Base-by-base conservation (phyloP, 164 flowering plant species). In the Magnolia kwangsiensis region DNA sequence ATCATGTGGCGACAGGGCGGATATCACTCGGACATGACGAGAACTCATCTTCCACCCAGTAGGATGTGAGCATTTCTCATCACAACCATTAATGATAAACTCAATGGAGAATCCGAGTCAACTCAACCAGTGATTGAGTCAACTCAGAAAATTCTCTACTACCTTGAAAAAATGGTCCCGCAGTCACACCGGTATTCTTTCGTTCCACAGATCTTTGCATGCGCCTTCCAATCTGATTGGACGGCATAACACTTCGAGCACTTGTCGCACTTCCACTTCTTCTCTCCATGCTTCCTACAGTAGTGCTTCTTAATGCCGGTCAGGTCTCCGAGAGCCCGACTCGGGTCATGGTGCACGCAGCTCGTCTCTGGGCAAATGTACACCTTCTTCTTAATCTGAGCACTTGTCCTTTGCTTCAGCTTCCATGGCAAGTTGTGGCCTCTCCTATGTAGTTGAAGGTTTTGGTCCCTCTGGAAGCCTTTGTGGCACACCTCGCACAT, bases 361-460 rank as follows among this genome's bases (percentile, higher is more conserved):
- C 79, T 84, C 76, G 88, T 86, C 72, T 95, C 98, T 0, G 97
- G 98, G 83, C 98, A 95, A 4, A 95, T 91, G 67, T 95, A 95
- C 0, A 95, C 98, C 0, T 96, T 85, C 78, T 93, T 95, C 74
- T 84, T 82, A 1, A 81, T 80, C 19, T 23, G 69, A 71, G 88
- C 97, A 23, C 87, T 87, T 74, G 82, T 79, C 77, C 96, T 87
- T 75, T 95, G 97, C 88, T 87, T 92, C 2, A 95, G 91, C 90
- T 95, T 95, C 98, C 98, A 95, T 72, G 98, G 97, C 49, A 95
- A 91, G 80, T 95, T 95, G 78, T 95, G 98, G 5, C 97, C 98
- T 63, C 98, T 80, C 55, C 97, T 78, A 76, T 95, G 98, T 1
- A 95, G 94, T 72, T 95, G 98, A 63, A 95, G 84, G 74, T 92